Base-by-base conservation (phyloP, 1,284 basidiomycete species). In the Ustilago loliicola region DNA sequence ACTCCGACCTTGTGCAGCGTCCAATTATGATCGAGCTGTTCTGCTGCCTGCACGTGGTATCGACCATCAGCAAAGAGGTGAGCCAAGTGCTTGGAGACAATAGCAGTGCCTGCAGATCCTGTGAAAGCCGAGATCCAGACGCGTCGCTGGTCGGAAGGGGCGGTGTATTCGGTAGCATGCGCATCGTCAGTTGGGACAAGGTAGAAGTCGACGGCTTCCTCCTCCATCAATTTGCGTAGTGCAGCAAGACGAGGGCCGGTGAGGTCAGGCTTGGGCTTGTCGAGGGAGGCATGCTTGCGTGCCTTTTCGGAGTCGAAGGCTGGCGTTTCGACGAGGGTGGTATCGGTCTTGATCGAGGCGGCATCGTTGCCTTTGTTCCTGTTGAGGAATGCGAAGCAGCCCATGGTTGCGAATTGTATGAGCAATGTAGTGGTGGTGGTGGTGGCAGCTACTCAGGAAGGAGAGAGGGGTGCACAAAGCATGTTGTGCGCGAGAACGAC, bases 121-220 rank as follows among this genome's bases (percentile, higher is more conserved):
- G 91, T 90, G 86, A 97, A 97, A 21, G 92, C 93, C 27, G 93
- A 92, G 60, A 97, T 91, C 88, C 90, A 97, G 81, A 93, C 91
- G 61, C 93, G 89, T 34, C 95, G 91, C 85, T 93, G 92, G 84
- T 97, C 94, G 55, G 91, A 91, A 7, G 89, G 86, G 9, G 93
- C 91, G 13, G 95, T 92, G 75, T 94, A 94, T 86, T 97, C 95
- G 4, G 94, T 95, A 66, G 91, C 91, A 85, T 97, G 95, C 11
- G 94, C 92, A 85, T 97, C 95, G 85, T 94, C 93, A 61, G 90
- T 92, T 1, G 94, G 93, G 34, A 96, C 88, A 64, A 93, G 84
- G 79, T 86, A 85, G 60, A 74, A 77, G 36, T 83, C 73, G 32
- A 83, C 38, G 1, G 54, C 52, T 27, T 79, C 79, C 11, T 72